A percentile compares a stretch with the other conserved stretches of the same genome.
Evolutionary conservation across 225 moss, liverwort and hornwort genomes (phyloP).

Genomic region (Polytrichum commune): DNA sequence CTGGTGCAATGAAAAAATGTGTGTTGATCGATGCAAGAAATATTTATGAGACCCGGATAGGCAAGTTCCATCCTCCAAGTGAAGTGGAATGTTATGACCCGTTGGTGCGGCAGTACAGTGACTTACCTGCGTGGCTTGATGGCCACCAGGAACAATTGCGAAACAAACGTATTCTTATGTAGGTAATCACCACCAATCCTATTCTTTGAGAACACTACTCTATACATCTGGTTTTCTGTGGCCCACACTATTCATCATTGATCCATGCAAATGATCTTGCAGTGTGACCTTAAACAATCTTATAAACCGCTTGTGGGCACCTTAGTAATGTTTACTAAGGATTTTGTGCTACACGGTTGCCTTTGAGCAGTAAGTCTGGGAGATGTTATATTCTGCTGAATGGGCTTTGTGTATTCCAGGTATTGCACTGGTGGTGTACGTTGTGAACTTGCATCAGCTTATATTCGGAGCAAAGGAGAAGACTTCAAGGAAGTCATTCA

Average conservation of each 20-base stretch:
- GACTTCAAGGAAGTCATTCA: conserved; percentile 86
- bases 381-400: conserved; percentile 6
- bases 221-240: no score
- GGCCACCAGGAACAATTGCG: conserved; percentile 71
- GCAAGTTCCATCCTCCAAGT: conserved; percentile 57
- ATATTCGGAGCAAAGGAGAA: conserved; percentile 85
- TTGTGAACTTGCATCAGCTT: conserved; percentile 95
- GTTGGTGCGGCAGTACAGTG: conserved; percentile 83
- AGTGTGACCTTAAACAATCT: no score
- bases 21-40: conserved; percentile 86
- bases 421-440: conserved; percentile 98
- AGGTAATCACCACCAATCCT: conserved; percentile 13
- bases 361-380: no score
- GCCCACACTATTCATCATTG: no score
- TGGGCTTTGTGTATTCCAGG: conserved; percentile 36
- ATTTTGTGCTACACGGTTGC: no score
- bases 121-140: conserved; percentile 92
- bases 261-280: no score
- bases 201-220: no score
- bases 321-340: no score
- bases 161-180: conserved; percentile 86
- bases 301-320: no score
- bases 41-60: conserved; percentile 87
- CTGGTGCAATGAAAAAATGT: conserved; percentile 9
- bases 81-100: conserved; percentile 70